Evolutionary conservation across 148 eudicot species (phyloP), one percentile per base, ranked within the genome.

Genomic region (Nepenthes mirabilis): DNA sequence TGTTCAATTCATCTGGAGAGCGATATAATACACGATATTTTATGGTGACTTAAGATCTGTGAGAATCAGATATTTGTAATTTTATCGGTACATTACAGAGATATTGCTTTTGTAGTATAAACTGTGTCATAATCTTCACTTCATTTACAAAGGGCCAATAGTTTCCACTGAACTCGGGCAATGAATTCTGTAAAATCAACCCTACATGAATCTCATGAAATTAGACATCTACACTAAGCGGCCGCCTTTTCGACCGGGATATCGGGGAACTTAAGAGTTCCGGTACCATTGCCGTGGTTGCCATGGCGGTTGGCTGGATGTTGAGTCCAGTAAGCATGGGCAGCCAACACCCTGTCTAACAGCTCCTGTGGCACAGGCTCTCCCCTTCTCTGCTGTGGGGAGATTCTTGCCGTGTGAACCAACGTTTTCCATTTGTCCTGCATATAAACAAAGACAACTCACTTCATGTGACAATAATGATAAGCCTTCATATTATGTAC

Each of bases 371-470:
- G 97, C 40, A 94, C 99, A 1, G 95, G 95, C 90, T 89, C 91
- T 1, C 99, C 99, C 70, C 99, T 71, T 63, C 99, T 82, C 77
- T 94, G 99, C 66, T 89, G 97, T 2, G 99, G 97, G 37, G 99
- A 64, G 48, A 94, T 94, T 72, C 91, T 79, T 47, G 99, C 99
- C 36, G 99, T 94, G 78, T 94, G 99, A 45, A 94, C 99, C 74
- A 94, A 68, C 65, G 99, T 94, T 75, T 94, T 94, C 99, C 99
- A 94, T 66, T 94, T 94, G 83, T 94, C 99, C 99, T 94, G 67
- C 37, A 80, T 43, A 59, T 23, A 55, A 34, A 13, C 35, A 54
- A 54, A 33, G 64, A 49, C 75, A 75, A 64, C 75, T 70, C 50
- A 63, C 61, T 43, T 70, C 75, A 75, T 59, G 75, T 70, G 75